Base-by-base conservation (phyloP, 176 grass and related monocot genomes). In the Tillandsia leiboldiana region DNA sequence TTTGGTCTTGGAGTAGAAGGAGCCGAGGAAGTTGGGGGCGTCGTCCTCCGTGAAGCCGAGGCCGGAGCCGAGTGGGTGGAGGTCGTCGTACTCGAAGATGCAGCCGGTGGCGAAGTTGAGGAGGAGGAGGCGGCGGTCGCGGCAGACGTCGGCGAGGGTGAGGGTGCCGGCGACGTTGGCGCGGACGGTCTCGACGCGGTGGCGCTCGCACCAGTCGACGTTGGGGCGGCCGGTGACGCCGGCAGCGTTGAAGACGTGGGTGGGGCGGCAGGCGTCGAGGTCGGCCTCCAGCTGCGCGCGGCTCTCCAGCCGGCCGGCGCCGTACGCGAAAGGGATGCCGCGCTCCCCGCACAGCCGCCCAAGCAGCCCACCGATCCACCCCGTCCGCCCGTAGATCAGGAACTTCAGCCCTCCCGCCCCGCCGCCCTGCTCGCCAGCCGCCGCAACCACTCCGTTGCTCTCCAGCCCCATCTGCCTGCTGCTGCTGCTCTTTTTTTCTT, bases 1-100 rank as follows among this genome's bases (percentile, higher is more conserved):
- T 81, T 96, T 96, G 61, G 91, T 96, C 57, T 90, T 96, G 69
- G 87, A 90, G 75, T 90, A 96, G 83, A 96, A 96, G 0, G 91
- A 96, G 2, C 91, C 91, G 65, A 85, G 62, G 79, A 90, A 96
- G 74, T 96, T 96, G 48, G 91, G 87, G 22, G 67, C 82, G 79
- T 96, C 84, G 75, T 90, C 91, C 78, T 96, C 91, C 87, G 82
- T 90, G 84, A 96, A 96, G 0, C 87, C 87, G 51, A 90, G 26
- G 14, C 84, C 87, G 2, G 91, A 85, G 50, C 91, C 81, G 52
- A 96, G 81, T 51, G 28, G 70, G 81, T 90, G 91, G 0, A 1
- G 63, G 22, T 29, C 79, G 71, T 96, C 91, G 77, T 90, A 96
- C 84, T 90, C 91, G 74, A 96, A 96, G 77, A 96, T 96, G 75